phyloP scores from a whole-genome alignment of 768 basidiomycete genomes.

The Myochromella boudieri region DNA sequence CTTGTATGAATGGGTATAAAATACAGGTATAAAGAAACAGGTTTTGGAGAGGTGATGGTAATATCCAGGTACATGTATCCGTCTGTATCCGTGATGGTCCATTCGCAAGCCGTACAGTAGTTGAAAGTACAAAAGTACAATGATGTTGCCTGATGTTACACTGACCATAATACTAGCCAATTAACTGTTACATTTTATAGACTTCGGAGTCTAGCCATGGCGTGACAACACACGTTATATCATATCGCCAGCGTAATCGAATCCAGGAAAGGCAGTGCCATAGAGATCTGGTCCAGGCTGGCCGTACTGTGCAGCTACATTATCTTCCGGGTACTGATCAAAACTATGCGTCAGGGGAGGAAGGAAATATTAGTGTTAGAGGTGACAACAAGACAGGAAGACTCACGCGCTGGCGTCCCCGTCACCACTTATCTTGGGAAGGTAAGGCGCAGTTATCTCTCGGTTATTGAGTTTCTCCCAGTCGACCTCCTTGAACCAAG shows the following conservation, averaged over 20 bases:
- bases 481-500: constrained; percentile 93
- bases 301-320: constrained; percentile 62
- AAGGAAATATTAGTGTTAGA: constrained; percentile 14
- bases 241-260: constrained; percentile 59
- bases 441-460: constrained; percentile 93
- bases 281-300: constrained; percentile 54
- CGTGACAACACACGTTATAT: constrained; percentile 15
- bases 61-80: constrained; percentile 1
- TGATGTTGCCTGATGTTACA: neutral
- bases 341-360: too few species aligned
- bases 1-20: constrained; percentile 6
- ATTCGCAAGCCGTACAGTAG: constrained; percentile 5
- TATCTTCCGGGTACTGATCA: constrained; percentile 77
- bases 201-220: too few species aligned
- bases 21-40: constrained; percentile 10
- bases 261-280: constrained; percentile 74
- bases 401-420: constrained; percentile 94
- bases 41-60: neutral
- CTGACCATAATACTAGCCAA: constrained; percentile 1
- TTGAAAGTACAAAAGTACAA: constrained; percentile 1
- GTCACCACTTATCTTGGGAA: constrained; percentile 88
- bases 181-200: constrained; percentile 3
- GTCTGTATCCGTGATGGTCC: constrained; percentile 2
- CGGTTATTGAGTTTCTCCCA: constrained; percentile 79
- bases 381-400: neutral